phyloP scores from a whole-genome alignment of 2,329 filamentous ascomycete species.

The Fusarium sp. region DNA sequence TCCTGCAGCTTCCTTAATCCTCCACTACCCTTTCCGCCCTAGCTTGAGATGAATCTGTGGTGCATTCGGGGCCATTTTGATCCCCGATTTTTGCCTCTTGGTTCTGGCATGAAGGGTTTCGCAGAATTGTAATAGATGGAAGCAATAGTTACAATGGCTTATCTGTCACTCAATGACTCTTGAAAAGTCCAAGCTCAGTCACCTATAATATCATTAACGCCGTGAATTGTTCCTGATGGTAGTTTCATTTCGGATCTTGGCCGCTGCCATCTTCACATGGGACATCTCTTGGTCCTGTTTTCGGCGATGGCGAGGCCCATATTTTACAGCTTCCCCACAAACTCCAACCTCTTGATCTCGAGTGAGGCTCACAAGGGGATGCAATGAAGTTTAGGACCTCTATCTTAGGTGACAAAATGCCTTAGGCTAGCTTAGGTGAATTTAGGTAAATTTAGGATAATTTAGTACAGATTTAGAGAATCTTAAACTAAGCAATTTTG shows the following conservation, averaged over 20 bases:
- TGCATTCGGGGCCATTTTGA: not conserved
- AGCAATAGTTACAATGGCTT: too few relatives aligned
- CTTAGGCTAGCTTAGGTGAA: too few relatives aligned
- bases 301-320: not conserved
- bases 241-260: conserved; percentile 3
- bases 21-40: not conserved
- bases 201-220: not conserved
- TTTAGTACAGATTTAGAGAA: too few relatives aligned
- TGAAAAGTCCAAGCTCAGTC: not conserved
- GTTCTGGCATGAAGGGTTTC: not conserved
- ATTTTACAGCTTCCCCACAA: conserved; percentile 2
- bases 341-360: not conserved
- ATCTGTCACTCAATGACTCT: rapidly evolving
- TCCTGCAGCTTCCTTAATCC: conserved; percentile 9
- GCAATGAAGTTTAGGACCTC: too few relatives aligned
- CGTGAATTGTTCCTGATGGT: not conserved
- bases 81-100: not conserved
- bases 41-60: not conserved
- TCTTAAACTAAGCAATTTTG: too few relatives aligned
- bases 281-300: not conserved
- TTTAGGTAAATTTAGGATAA: too few relatives aligned
- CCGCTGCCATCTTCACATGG: conserved; percentile 2
- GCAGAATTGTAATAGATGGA: not conserved
- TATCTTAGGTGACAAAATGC: too few relatives aligned
- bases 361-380: not conserved